Conservation (phyloP, 345 rosid species). For the Salix caprea region DNA sequence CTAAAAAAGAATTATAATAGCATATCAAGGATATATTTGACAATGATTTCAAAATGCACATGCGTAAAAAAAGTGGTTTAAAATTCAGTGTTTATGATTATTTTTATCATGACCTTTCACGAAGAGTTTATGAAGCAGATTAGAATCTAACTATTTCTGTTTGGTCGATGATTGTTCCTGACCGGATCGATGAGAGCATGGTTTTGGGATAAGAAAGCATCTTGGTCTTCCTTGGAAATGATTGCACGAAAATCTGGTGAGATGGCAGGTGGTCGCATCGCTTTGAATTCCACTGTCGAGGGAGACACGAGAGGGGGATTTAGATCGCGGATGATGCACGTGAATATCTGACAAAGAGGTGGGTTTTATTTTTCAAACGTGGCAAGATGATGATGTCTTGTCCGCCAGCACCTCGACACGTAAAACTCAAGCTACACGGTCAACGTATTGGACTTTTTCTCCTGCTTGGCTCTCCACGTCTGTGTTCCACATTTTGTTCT, state of each 20-base stretch:
- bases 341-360: conserved; percentile 35
- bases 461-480: conserved; percentile 24
- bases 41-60: too few relatives aligned
- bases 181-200: not conserved
- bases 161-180: not conserved
- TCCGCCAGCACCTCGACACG: conserved; percentile 23
- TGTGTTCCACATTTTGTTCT: not conserved
- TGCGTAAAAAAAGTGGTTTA: too few relatives aligned
- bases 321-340: conserved; percentile 16
- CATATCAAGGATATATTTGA: too few relatives aligned
- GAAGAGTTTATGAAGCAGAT: not conserved
- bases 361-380: not conserved
- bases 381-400: conserved; percentile 16
- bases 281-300: not conserved
- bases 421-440: conserved; percentile 28
- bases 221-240: not conserved
- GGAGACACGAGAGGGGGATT: not conserved
- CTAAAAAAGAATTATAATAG: too few relatives aligned
- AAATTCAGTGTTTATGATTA: too few relatives aligned
- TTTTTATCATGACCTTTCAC: too few relatives aligned
- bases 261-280: not conserved
- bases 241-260: not conserved
- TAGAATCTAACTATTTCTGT: not conserved
- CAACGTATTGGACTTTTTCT: not conserved
- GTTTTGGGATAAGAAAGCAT: not conserved